A percentile compares a stretch with the other conserved stretches of the same genome.
These are phyloP conservation scores for Huntiella bhutanensis DNA, from an alignment of 2,329 filamentous ascomycete species.

Conservation along the genomic window DNA sequence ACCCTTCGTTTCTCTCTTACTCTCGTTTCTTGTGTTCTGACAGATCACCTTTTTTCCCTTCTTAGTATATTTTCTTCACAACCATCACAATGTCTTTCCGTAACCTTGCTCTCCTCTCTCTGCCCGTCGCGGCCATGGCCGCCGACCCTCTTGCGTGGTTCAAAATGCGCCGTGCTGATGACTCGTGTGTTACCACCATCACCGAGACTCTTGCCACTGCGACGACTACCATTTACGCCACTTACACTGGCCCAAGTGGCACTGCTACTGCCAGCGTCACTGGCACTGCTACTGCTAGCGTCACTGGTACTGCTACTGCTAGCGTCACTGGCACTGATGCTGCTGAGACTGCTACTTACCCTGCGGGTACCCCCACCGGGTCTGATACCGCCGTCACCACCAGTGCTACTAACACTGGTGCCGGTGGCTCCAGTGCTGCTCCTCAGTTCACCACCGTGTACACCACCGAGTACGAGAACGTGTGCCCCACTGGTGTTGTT, in stretches of 20 bases:
- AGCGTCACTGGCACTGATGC: not conserved
- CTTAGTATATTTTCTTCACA: not conserved
- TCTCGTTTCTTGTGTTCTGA: not conserved
- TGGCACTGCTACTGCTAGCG: not conserved
- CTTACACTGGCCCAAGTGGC: not conserved
- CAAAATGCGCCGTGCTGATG: not conserved
- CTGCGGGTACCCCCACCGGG: not conserved
- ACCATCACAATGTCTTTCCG: slow-evolving; percentile 4
- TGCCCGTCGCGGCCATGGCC: slow-evolving; percentile 7
- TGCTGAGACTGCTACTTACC: not conserved
- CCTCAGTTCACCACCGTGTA: slow-evolving; percentile 5
- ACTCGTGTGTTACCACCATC: slow-evolving; percentile 3
- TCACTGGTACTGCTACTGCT: not conserved
- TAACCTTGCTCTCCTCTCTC: slow-evolving; percentile 7
- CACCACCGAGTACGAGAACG: slow-evolving; percentile 8
- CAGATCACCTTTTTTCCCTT: not conserved
- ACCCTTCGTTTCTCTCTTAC: not conserved
- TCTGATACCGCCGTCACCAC: not conserved
- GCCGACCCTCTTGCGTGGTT: slow-evolving; percentile 7
- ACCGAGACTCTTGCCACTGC: not conserved
- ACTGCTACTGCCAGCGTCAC: not conserved
- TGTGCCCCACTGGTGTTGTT: slow-evolving; percentile 9
- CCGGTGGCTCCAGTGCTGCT: not conserved
- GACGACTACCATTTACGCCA: not conserved
- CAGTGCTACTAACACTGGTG: not conserved